Evolutionary conservation across 2,329 filamentous ascomycete species (phyloP), one percentile per base, ranked within the genome.

Genomic region (Microdochium trichocladiopsis): DNA sequence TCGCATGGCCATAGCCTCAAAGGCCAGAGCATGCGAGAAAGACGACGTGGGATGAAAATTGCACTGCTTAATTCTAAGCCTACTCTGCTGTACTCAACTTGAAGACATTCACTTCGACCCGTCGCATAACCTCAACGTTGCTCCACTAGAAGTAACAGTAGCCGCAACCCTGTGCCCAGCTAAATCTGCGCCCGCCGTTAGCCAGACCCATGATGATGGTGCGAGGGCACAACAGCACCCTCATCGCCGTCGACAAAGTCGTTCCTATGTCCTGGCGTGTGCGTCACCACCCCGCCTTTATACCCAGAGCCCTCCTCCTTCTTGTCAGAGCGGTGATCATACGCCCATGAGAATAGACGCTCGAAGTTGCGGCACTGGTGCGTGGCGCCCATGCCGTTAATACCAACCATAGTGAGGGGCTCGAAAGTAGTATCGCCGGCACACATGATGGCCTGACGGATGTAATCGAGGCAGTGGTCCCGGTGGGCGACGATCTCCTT

Each of bases 321-420:
- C 36, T 41, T 41, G n/a, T 41, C 36, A 6, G 36, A 41, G 36
- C 36, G 36, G n/a, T 41, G 36, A 18, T 41, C 36, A 18, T 52
- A 50, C 2, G 48, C 53, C 50, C 48, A 53, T 5, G 41, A 49
- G 21, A 54, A 51, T 28, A 53, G 50, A 11, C 37, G 48, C 52
- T 79, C 72, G 52, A 79, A 82, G 57, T 81, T 78, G 25, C 78
- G 66, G 61, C 78, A 82, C 9, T 72, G 75, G 56, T 80, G 77
- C 3, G 77, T 77, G 61, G 74, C 75, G 53, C 75, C 71, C 62
- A 80, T 80, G 2, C 78, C 76, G 55, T 79, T 79, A 24, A 82
- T 70, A 9, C 77, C 76, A 56, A 79, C 67, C 16, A 36, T 25
- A 10, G 33, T 55, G n/a, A 53, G 33, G 23, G 50, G 50, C 52